Base-by-base conservation (phyloP, 176 grass and related monocot genomes). In the Triticum dicoccoides region DNA sequence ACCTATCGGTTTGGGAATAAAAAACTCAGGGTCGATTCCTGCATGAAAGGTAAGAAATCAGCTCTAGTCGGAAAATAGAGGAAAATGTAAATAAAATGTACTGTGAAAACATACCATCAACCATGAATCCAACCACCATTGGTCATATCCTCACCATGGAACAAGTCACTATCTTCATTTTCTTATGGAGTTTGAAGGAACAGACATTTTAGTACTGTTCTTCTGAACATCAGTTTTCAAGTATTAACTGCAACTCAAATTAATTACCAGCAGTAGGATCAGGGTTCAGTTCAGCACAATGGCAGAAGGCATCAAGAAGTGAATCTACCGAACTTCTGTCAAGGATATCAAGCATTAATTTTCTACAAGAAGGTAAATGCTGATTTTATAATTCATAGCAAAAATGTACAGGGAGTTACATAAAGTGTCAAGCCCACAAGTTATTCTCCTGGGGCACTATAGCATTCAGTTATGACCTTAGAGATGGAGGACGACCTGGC, bases 251-350 rank as follows among this genome's bases (percentile, higher is more conserved):
- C 12, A 80, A 68, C 27, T 49, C 38, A 61, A 15, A 84, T 69
- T 66, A 61, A 82, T 84, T 89, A 99, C 97, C 94, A 87, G 92
- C 84, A 91, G 80, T 94, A 75, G 92, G 94, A 79, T 94, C 94
- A 78, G 97, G 92, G 80, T 99, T 99, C 67, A 99, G 78, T 90
- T 96, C 97, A 86, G 94, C 97, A 82, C 94, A 99, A 67, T 91
- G 87, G 84, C 97, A 99, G 72, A 99, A 96, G 29, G 91, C 87
- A 15, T 84, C 90, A 71, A 99, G 96, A 63, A 99, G 94, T 76
- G 80, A 64, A 86, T 96, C 94, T 81, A 99, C 97, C 94, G 69
- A 81, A 90, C 5, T 32, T 81, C 3, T 61, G 89, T 98, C 39
- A 91, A 90, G 91, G 83, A 76, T 83, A 71, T 11, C 56, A 65